These are phyloP conservation scores for Trametes polyzona DNA, from an alignment of 1,284 basidiomycete genomes.

Conservation along the genomic window DNA sequence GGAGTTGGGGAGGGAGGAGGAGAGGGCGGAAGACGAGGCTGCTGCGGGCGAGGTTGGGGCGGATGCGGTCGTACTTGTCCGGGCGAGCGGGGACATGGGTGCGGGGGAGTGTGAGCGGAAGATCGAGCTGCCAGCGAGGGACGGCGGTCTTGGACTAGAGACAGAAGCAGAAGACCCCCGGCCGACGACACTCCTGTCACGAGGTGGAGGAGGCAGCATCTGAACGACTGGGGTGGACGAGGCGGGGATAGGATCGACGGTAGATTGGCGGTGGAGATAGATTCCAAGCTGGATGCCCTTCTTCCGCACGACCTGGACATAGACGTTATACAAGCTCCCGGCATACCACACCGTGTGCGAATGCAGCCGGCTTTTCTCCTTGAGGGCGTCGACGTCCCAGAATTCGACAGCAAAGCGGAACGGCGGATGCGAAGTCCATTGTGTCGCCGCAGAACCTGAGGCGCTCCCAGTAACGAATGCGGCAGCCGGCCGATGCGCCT, in stretches of 20 bases:
- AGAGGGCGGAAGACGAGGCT: constrained; percentile 23
- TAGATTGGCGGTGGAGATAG: constrained; percentile 87
- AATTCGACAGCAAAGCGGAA: constrained; percentile 89
- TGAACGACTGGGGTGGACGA: constrained; percentile 36
- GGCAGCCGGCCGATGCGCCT: constrained; percentile 45
- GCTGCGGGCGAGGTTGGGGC: constrained; percentile 14
- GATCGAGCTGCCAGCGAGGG: not conserved
- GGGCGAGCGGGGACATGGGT: constrained; percentile 35
- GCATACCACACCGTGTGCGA: constrained; percentile 82
- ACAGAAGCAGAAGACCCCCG: constrained; percentile 23
- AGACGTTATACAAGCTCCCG: constrained; percentile 83
- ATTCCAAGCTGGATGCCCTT: constrained; percentile 84
- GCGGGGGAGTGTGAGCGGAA: not conserved
- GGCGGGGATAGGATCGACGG: constrained; percentile 66
- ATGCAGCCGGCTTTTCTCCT: constrained; percentile 82
- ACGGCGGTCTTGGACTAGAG: constrained; percentile 21
- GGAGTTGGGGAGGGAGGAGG: constrained; percentile 22
- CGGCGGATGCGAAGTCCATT: constrained; percentile 72
- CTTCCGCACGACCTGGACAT: constrained; percentile 83
- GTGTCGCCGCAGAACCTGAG: constrained; percentile 39
- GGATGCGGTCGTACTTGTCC: constrained; percentile 44
- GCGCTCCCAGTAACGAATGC: constrained; percentile 45
- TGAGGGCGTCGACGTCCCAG: constrained; percentile 83
- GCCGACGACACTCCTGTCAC: constrained; percentile 10
- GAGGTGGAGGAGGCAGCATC: constrained; percentile 11